Percentiles rank a stretch among this genome's conserved stretches.
Conservation (phyloP, 192 early-diverging fungal genomes). For the Rhizophagus clarus region DNA sequence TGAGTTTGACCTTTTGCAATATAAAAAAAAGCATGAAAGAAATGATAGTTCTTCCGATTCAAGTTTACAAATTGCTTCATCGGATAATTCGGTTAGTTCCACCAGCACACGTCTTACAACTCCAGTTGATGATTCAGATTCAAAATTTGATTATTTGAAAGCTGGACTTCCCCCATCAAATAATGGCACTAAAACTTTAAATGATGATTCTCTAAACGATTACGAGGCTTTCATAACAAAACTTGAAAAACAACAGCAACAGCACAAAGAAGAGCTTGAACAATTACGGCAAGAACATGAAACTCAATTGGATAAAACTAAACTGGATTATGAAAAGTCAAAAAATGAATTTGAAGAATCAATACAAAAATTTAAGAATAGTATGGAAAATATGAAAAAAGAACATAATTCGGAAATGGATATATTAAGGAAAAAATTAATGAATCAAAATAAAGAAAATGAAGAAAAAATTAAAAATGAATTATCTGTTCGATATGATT, state of each 20-base stretch:
- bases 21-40: constrained; percentile 12
- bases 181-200: background rate
- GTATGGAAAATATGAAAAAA: constrained; percentile 17
- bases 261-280: background rate
- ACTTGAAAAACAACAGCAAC: constrained; percentile 4
- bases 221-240: background rate
- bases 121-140: background rate
- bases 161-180: background rate
- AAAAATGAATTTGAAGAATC: background rate
- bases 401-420: background rate
- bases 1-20: background rate
- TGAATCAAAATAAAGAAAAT: background rate
- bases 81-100: background rate
- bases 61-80: background rate
- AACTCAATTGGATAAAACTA: background rate
- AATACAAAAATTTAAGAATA: background rate
- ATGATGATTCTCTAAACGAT: background rate
- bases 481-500: background rate
- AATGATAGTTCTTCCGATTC: background rate
- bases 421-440: background rate
- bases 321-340: no score
- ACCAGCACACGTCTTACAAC: background rate
- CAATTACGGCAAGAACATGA: background rate
- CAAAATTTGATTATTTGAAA: background rate
- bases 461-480: background rate